Base-by-base conservation (phyloP, 305 asterid species). In the Fraxinus dipetala region DNA sequence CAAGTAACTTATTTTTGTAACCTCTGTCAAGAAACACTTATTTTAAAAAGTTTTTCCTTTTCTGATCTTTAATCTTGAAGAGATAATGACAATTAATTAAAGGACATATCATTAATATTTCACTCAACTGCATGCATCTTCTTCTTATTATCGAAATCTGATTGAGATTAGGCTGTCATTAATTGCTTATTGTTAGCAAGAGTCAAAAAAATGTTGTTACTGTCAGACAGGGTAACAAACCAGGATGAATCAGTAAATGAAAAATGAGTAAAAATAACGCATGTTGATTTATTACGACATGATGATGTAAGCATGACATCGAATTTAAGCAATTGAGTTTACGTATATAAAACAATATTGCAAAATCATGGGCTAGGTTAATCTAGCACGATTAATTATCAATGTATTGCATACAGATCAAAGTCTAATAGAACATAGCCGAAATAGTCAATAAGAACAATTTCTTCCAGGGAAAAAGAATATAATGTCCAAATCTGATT, bases 111-210 rank as follows among this genome's bases (percentile, higher is more conserved):
- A 79, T 69, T 69, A 28, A 69, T 75, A 8, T 72, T 79, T 79
- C 48, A 75, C 59, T 67, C 20, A 32, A 61, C 76, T 38, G 61
- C 83, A 54, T 75, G 69, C 40, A 73, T 78, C 31, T 67, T 75
- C 56, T 38, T 24, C 70, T 76, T 51, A 76, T 76, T 79, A 59
- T 77, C 38, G 69, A 35, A 82, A 78, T 83, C 83, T 56, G 76
- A 76, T 82, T 79, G 70, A 77, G 34, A 40, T 67, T 75, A 76
- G 24, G 31, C 40, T 45, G 38, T 45, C 35, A 69, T 69, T 69
- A 10, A 30, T 30, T 69, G 38, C 38, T 24, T 63, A 24, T 63
- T 63, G 72, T 63, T 63, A 63, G 72, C 32, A 63, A 63, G n/a
- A 63, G 72, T 24, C 72, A 63, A 63, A 63, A 59, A 63, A 63